Percentiles rank a stretch among this genome's conserved stretches.
phyloP scores from a whole-genome alignment of 2,329 filamentous ascomycete genomes.

The Colletotrichum sp. region DNA sequence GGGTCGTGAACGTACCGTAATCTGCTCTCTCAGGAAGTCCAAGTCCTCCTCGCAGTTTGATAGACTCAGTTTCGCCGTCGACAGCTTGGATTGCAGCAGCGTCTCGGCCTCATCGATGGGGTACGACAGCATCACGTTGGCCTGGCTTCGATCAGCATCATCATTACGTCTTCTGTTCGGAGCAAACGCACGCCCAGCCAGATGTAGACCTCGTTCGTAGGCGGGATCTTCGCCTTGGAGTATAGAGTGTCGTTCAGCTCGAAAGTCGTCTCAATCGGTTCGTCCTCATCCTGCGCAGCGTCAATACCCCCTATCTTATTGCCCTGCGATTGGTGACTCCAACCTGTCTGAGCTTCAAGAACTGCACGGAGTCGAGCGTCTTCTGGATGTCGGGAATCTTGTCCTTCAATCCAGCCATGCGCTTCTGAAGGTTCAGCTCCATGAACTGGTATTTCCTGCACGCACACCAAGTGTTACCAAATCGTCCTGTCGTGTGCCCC shows the following conservation, averaged over 20 bases:
- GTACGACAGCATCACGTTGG: constrained; percentile 97
- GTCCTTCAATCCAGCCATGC: constrained; percentile 81
- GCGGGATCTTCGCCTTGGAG: constrained; percentile 81
- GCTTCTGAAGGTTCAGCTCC: constrained; percentile 90
- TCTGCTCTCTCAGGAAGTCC: constrained; percentile 94
- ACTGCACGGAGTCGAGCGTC: constrained; percentile 89
- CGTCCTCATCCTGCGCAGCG: constrained; percentile 50
- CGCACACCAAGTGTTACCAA: constrained; percentile 27
- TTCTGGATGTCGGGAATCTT: constrained; percentile 98
- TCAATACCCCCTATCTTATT: background rate
- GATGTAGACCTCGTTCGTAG: constrained; percentile 90
- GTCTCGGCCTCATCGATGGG: constrained; percentile 85
- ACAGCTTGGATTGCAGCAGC: constrained; percentile 78
- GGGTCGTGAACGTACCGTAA: constrained; percentile 70
- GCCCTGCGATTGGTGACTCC: constrained; percentile 17
- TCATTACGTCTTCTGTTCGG: background rate
- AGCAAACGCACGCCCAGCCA: constrained; percentile 81
- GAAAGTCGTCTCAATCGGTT: constrained; percentile 89
- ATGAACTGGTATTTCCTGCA: constrained; percentile 98
- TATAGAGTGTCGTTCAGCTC: constrained; percentile 97
- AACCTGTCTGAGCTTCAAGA: constrained; percentile 79
- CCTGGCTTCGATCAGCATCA: constrained; percentile 52
- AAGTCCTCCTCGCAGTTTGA: constrained; percentile 94
- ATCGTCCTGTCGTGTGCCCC: background rate
- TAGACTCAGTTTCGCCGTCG: constrained; percentile 79